Evolutionary conservation across 257 asterid species (phyloP).

Genomic region (Capsicum pubescens): DNA sequence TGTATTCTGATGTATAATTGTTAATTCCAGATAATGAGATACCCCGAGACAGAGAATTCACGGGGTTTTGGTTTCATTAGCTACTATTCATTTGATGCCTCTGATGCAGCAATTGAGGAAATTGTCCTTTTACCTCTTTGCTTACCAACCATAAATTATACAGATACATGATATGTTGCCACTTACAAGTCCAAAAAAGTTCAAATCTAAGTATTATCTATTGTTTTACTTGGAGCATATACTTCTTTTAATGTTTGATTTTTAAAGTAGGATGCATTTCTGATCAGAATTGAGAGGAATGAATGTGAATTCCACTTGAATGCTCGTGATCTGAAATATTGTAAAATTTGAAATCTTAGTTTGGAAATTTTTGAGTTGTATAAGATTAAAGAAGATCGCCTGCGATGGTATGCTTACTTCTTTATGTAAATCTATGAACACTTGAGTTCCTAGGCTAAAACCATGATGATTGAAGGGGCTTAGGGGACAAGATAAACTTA

Average conservation of each 20-base stretch:
- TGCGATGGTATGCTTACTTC: neutral
- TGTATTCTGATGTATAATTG: neutral
- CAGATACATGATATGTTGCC: neutral
- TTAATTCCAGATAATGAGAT: constrained; percentile 83
- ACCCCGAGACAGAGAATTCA: constrained; percentile 94
- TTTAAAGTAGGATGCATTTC: constrained; percentile 4
- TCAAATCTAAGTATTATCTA: neutral
- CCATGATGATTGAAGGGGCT: neutral
- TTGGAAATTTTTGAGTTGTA: too few species aligned
- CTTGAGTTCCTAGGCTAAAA: neutral
- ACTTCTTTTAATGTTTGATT: neutral
- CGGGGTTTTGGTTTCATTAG: constrained; percentile 97
- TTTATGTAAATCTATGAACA: neutral
- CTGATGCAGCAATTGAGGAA: constrained; percentile 97
- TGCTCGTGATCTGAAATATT: too few species aligned
- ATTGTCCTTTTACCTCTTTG: neutral
- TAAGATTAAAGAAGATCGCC: too few species aligned
- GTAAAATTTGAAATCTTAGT: too few species aligned
- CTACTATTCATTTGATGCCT: constrained; percentile 95
- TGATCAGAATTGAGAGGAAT: neutral
- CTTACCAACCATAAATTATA: neutral
- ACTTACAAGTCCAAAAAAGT: constrained; percentile 15
- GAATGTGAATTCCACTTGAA: too few species aligned
- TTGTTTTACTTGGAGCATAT: neutral
- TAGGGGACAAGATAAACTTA: neutral